Evolutionary conservation across 164 flowering plant genomes (phyloP), one percentile per base, ranked within the genome.

Genomic region (Liquidambar formosana): DNA sequence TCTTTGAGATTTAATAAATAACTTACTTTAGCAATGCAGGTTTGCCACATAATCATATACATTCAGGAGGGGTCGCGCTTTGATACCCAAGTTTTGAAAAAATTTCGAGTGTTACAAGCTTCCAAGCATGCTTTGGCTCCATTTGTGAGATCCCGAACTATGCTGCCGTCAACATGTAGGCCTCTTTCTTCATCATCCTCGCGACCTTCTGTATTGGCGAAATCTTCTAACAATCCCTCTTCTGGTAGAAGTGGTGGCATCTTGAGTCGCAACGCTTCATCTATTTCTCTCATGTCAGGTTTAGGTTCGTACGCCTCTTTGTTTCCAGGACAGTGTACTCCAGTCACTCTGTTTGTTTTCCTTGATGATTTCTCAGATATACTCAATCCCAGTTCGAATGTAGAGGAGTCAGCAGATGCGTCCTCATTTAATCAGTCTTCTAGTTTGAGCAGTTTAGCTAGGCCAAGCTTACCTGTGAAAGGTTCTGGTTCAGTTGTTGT

Each of bases 281-380:
- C 90, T 60, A 71, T 86, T 51, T 85, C 93, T n/a, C 79, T 81
- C 16, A 87, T 85, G 94, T 86, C 96, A 1, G 93, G 98, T 68
- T 81, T 83, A 77, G 92, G 95, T 71, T 89, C 96, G 57, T 72
- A 80, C 65, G 61, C 91, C 48, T 86, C 97, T 68, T 79, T 90
- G 67, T 85, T 88, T 76, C 98, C 98, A 27, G 98, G 98, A 38
- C 89, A 88, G 68, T 94, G 94, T 68, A 88, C 86, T 52, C 97
- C 98, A 10, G 91, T 92, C 43, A 71, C 76, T 54, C 85, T 94
- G 38, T 94, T 94, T 85, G 89, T 82, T 70, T 89, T 94, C 74
- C 72, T 89, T 69, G 98, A 92, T 79, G 94, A 94, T 67, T 85
- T 88, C 73, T 67, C 82, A 10, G 92, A 90, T 64, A 46, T 67